These are phyloP conservation scores for Aristolochia californica DNA, from an alignment of 164 flowering plant species.

Conservation along the genomic window DNA sequence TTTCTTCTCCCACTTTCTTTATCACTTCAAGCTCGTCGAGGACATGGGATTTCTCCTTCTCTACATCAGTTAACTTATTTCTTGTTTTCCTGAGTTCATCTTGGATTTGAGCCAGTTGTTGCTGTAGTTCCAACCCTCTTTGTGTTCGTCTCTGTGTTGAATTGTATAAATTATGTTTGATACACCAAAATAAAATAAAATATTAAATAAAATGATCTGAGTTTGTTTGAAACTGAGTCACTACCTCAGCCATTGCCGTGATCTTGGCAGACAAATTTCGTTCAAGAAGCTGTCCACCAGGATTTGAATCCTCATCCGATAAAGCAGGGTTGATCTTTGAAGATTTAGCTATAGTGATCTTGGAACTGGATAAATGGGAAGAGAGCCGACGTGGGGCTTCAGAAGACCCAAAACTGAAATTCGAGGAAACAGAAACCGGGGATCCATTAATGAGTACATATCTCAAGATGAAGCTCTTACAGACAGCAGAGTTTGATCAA, in stretches of 20 bases:
- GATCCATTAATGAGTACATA: too few species aligned
- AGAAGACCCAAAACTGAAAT: slow-evolving; percentile 6
- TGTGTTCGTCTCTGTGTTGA: slow-evolving; percentile 13
- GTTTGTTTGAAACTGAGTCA: too few species aligned
- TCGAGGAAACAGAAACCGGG: too few species aligned
- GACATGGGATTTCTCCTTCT: slow-evolving; percentile 31
- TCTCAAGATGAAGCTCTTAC: not conserved
- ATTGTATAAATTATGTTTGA: slow-evolving; percentile 1
- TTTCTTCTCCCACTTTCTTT: slow-evolving; percentile 32
- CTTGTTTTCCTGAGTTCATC: slow-evolving; percentile 26
- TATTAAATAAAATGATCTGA: not conserved
- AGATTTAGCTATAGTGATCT: slow-evolving; percentile 4
- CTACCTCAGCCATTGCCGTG: slow-evolving; percentile 12
- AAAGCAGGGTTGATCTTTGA: not conserved
- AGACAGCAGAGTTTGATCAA: not conserved
- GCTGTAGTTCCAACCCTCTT: slow-evolving; percentile 25
- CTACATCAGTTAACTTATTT: slow-evolving; percentile 20
- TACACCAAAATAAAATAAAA: not conserved
- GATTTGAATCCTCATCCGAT: not conserved
- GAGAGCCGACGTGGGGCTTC: slow-evolving; percentile 3
- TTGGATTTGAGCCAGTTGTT: slow-evolving; percentile 22
- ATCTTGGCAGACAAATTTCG: slow-evolving; percentile 8
- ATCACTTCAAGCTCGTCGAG: slow-evolving; percentile 30
- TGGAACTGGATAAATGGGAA: slow-evolving; percentile 3
- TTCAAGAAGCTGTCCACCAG: slow-evolving; percentile 3